A percentile compares a stretch with the other conserved stretches of the same genome.
Conservation (phyloP, 2,329 filamentous ascomycete genomes). For the Paraphoma sp. region DNA sequence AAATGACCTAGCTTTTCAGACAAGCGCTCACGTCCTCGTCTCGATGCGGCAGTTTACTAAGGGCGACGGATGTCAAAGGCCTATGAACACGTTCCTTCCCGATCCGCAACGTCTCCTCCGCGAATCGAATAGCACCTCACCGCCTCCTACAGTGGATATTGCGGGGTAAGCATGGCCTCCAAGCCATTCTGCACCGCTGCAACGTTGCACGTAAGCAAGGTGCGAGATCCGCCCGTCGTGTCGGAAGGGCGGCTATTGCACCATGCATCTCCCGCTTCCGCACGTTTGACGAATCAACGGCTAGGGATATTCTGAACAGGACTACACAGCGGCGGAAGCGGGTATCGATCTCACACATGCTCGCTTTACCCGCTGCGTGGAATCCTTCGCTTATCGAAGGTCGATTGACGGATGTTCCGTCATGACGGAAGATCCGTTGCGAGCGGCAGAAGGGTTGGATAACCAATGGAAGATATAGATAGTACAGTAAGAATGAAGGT, state of each 20-base stretch:
- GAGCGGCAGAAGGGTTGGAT: no score
- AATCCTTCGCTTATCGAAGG: neutral
- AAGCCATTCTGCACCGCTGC: neutral
- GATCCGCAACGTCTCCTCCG: neutral
- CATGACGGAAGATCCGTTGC: neutral
- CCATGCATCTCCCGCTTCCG: neutral
- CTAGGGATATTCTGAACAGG: neutral
- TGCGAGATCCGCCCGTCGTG: neutral
- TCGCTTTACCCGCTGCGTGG: neutral
- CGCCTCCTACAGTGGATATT: neutral
- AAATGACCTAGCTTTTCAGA: no score
- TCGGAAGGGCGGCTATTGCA: neutral
- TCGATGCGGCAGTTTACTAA: no score
- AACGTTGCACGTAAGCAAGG: neutral
- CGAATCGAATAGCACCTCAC: neutral
- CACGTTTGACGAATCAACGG: neutral
- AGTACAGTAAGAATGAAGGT: no score
- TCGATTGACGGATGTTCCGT: neutral
- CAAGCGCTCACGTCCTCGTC: no score
- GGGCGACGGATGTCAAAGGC: no score
- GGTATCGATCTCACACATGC: neutral
- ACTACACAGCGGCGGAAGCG: neutral
- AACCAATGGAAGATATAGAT: no score
- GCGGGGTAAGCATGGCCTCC: neutral
- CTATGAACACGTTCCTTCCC: no score